Conservation (phyloP, 495 filamentous ascomycete species). For the Lentithecium fluviatile region DNA sequence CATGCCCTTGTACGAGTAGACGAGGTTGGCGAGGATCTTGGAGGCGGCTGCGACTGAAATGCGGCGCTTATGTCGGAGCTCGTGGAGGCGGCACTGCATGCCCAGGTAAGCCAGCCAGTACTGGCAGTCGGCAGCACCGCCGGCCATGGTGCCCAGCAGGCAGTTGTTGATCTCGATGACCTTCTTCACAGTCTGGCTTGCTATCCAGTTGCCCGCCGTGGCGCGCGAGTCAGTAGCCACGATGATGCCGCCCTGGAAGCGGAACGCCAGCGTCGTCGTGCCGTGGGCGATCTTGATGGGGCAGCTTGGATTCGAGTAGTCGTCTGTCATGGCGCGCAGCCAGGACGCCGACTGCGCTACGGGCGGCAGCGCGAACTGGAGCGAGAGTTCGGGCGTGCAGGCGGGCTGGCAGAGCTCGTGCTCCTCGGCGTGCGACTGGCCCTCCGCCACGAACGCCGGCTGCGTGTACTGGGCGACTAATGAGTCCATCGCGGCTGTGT, state of each 20-base stretch:
- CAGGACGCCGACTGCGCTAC: constrained; percentile 86
- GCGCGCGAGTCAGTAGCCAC: constrained; percentile 96
- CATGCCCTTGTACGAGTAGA: constrained; percentile 98
- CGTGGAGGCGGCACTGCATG: constrained; percentile 97
- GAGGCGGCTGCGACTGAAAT: constrained; percentile 96
- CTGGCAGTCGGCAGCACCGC: constrained; percentile 98
- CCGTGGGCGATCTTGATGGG: constrained; percentile 99
- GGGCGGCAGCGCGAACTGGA: constrained; percentile 93
- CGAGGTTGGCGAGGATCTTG: constrained; percentile 97
- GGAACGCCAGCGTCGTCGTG: constrained; percentile 96
- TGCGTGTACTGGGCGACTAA: constrained; percentile 86
- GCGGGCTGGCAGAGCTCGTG: constrained; percentile 65
- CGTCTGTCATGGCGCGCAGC: constrained; percentile 95
- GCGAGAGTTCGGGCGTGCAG: constrained; percentile 65
- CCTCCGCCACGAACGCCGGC: constrained; percentile 68
- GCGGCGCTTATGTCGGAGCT: constrained; percentile 97
- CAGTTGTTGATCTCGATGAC: constrained; percentile 92
- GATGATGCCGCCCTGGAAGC: constrained; percentile 97
- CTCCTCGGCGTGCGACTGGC: constrained; percentile 70
- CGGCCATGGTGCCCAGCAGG: constrained; percentile 96
- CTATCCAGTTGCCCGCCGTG: constrained; percentile 97
- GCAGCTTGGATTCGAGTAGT: constrained; percentile 91
- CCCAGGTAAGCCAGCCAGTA: constrained; percentile 99
- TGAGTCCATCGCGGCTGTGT: constrained; percentile 67
- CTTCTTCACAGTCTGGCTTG: constrained; percentile 98